Conservation (phyloP, 345 rosid genomes). For the Populus deltoides region DNA sequence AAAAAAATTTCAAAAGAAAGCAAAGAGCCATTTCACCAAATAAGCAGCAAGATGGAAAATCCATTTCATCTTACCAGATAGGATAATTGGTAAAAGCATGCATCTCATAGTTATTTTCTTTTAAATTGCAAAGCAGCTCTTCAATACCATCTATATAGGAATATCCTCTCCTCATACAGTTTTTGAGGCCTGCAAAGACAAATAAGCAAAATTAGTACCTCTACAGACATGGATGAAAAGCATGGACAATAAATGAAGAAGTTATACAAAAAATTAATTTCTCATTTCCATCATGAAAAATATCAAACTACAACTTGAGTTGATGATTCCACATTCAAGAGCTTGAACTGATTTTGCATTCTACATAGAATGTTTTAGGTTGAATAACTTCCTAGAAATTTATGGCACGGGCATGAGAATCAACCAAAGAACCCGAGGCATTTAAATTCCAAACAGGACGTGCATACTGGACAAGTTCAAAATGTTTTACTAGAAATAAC, state of each 20-base stretch:
- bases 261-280: background rate
- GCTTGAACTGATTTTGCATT: background rate
- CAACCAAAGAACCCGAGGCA: background rate
- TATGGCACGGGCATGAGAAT: background rate
- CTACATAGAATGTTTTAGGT: background rate
- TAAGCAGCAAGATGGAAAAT: background rate
- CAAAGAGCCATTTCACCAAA: conserved; percentile 14
- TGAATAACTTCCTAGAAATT: background rate
- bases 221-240: background rate
- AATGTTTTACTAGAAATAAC: too few relatives aligned
- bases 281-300: background rate
- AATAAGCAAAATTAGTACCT: conserved; percentile 6
- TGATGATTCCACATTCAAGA: background rate
- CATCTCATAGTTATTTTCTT: conserved; percentile 61
- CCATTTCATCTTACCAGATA: conserved; percentile 47
- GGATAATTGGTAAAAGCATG: conserved; percentile 96
- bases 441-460: background rate
- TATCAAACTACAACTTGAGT: background rate
- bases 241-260: background rate
- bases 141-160: conserved; percentile 73
- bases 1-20: conserved; percentile 6
- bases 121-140: conserved; percentile 56
- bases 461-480: background rate
- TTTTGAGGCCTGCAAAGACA: conserved; percentile 60
- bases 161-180: conserved; percentile 67